Conservation (phyloP, 352 stramenopile species). For the Halophytophthora polymorphica region DNA sequence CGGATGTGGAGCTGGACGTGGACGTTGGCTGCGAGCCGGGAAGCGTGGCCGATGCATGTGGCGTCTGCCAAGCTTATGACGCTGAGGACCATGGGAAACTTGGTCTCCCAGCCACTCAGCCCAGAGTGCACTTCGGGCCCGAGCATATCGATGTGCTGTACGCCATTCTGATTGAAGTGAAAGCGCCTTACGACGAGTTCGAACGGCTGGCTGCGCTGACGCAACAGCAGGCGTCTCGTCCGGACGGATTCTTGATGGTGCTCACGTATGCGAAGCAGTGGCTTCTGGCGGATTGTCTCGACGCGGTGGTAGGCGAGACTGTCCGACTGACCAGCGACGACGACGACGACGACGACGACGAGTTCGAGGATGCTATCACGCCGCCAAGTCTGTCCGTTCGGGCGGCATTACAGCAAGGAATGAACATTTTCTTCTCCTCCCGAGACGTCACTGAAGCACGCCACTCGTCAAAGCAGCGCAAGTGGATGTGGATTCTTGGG, state of each 20-base stretch:
- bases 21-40: conserved; percentile 42
- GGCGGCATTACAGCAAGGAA: conserved; percentile 37
- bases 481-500: conserved; percentile 66
- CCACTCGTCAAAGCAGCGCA: conserved; percentile 10
- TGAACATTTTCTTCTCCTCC: conserved; percentile 54
- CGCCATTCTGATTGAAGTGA: conserved; percentile 84
- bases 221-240: conserved; percentile 68
- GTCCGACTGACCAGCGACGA: conserved; percentile 41
- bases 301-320: conserved; percentile 51
- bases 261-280: conserved; percentile 85
- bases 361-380: conserved; percentile 86
- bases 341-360: conserved; percentile 76
- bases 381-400: conserved; percentile 73
- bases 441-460: conserved; percentile 18
- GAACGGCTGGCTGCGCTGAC: conserved; percentile 66
- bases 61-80: conserved; percentile 30
- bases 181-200: conserved; percentile 84
- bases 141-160: conserved; percentile 85
- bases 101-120: conserved; percentile 29
- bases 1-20: conserved; percentile 77
- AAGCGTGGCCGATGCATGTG: conserved; percentile 27
- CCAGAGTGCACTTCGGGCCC: conserved; percentile 65
- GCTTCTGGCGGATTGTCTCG: conserved; percentile 74
- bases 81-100: conserved; percentile 11
- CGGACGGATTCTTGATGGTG: conserved; percentile 82